A percentile compares a stretch with the other conserved stretches of the same genome.
Conservation (phyloP, 176 grass and related monocot genomes). For the Rhynchospora pubera region DNA sequence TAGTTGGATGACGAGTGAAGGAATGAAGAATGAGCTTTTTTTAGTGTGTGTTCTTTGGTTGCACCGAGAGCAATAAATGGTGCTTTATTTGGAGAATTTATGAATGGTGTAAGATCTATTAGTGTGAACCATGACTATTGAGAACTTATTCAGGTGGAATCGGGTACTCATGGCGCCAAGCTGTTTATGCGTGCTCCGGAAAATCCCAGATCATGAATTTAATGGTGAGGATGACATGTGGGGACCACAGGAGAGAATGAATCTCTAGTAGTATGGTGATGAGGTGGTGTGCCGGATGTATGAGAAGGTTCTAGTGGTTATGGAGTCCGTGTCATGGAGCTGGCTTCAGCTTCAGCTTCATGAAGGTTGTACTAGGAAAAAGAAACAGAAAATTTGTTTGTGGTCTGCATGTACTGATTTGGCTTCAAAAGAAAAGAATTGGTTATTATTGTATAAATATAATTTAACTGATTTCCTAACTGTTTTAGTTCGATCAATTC, state of each 20-base stretch:
- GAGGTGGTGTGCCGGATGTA: background rate
- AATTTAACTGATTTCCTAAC: background rate
- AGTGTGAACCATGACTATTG: background rate
- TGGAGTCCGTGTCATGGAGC: background rate
- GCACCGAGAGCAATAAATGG: background rate
- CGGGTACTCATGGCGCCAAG: background rate
- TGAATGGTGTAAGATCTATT: background rate
- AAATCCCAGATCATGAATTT: background rate
- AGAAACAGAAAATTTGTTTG: background rate
- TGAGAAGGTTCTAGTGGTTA: background rate
- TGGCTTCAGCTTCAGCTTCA: too few relatives aligned
- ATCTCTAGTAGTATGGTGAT: background rate
- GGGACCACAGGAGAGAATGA: background rate
- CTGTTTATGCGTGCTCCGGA: background rate
- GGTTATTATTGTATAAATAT: background rate
- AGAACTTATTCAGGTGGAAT: background rate
- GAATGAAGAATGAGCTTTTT: background rate
- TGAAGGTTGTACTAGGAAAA: background rate
- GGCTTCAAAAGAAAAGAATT: too few relatives aligned
- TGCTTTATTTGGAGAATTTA: background rate
- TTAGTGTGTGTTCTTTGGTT: background rate
- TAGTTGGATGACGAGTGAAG: constrained; percentile 13
- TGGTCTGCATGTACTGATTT: background rate
- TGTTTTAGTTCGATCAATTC: background rate
- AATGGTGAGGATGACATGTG: background rate